These are phyloP conservation scores for Hevea brasiliensis DNA, from an alignment of 345 rosid species.

Conservation along the genomic window DNA sequence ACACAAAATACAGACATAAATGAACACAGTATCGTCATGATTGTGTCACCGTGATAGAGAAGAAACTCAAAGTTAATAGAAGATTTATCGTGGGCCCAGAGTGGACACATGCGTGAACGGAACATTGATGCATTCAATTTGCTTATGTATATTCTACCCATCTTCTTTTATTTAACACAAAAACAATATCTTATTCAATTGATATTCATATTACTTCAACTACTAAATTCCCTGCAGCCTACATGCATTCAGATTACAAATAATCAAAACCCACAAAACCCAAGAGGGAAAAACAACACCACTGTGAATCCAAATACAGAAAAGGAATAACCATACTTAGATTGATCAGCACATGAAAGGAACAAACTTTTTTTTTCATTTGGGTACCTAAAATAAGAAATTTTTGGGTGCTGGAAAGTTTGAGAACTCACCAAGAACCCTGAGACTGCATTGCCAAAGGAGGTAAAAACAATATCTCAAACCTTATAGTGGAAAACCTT, in stretches of 20 bases:
- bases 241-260: background rate
- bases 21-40: slow-evolving; percentile 13
- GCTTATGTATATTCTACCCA: slow-evolving; percentile 11
- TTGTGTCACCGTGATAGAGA: slow-evolving; percentile 17
- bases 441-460: slow-evolving; percentile 41
- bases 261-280: background rate
- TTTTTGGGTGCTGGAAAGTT: background rate
- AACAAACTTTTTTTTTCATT: background rate
- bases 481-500: slow-evolving; percentile 17
- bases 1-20: background rate
- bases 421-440: slow-evolving; percentile 40
- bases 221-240: background rate
- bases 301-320: background rate
- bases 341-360: background rate
- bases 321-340: background rate
- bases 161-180: slow-evolving; percentile 1
- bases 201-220: background rate
- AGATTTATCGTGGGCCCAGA: slow-evolving; percentile 30
- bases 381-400: slow-evolving; percentile 2
- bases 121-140: slow-evolving; percentile 23
- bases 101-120: slow-evolving; percentile 34
- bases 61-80: slow-evolving; percentile 26
- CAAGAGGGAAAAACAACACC: background rate
- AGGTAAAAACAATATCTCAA: slow-evolving; percentile 21
- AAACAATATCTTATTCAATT: background rate